phyloP scores from a whole-genome alignment of 306 rosid species.

The Rubus parviflorus region DNA sequence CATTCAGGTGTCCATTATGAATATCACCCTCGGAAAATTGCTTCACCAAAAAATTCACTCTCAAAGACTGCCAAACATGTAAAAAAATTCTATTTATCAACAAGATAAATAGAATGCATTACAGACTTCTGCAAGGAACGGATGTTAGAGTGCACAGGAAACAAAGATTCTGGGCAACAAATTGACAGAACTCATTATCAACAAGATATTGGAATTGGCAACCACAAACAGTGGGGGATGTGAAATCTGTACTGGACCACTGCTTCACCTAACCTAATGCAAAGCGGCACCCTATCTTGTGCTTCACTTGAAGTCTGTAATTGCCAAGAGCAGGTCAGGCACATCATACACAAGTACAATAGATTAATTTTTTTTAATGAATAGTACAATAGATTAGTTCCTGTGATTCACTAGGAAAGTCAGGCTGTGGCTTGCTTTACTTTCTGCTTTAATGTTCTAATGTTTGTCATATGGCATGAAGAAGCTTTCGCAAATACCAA shows the following conservation, averaged over 20 bases:
- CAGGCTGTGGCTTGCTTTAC: too few relatives aligned
- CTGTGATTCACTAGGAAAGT: not conserved
- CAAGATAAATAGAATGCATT: not conserved
- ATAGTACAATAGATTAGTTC: not conserved
- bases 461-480: not conserved
- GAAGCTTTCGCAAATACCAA: not conserved
- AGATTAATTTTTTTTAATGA: too few relatives aligned
- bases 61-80: not conserved
- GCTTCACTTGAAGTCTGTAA: too few relatives aligned
- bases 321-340: not conserved
- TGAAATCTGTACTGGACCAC: conserved; percentile 10
- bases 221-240: not conserved
- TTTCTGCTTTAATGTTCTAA: not conserved
- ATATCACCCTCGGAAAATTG: not conserved
- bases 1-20: not conserved
- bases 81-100: not conserved
- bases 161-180: not conserved
- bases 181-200: not conserved
- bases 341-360: not conserved
- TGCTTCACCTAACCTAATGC: conserved; percentile 1
- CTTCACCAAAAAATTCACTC: not conserved
- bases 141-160: not conserved
- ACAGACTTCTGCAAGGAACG: not conserved
- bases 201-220: not conserved
- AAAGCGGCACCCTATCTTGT: not conserved